Evolutionary conservation across 257 asterid species (phyloP), one percentile per base, ranked within the genome.

Genomic region (Oldenlandia corymbosa): DNA sequence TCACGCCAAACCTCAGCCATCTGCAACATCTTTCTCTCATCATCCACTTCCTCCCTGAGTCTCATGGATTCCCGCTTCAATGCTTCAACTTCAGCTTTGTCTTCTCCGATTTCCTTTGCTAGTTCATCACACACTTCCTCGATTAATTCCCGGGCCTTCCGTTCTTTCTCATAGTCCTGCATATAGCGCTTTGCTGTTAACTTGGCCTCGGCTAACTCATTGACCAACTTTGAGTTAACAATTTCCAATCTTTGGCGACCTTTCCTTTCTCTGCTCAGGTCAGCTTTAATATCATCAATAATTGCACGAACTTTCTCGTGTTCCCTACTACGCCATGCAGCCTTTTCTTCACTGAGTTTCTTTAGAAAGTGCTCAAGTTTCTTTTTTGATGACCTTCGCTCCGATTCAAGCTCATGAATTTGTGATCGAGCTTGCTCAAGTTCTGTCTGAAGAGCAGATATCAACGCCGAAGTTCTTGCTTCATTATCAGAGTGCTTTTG

Each of bases 1-100:
- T 86, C 91, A 11, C 94, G 86, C 94, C 94, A 86, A 50, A 81
- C 86, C 80, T 84, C 91, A 3, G 94, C 91, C 85, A 86, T 79
- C 76, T 84, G 94, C 80, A 84, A 66, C 87, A 86, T 86, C 67
- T 71, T 86, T 64, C 91, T 84, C 79, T 86, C 94, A 57, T 86
- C 91, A 30, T 81, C 91, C 28, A 84, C 85, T 72, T 86, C 91
- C 70, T 83, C 91, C 50, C 71, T 73, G 37, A 81, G 74, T 41
- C 59, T 75, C 70, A 65, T 68, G 10, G 88, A 75, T 63, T 86
- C 91, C 64, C 80, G 74, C 58, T 84, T 83, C 69, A 82, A 70
- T 20, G 81, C 81, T 77, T 84, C 94, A 10, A 75, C 76, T 65
- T 81, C 84, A 47, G 79, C 85, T 64, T 80, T 81, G 70, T 81